Evolutionary conservation across 306 rosid genomes (phyloP), one percentile per base, ranked within the genome.

Genomic region (Mimosa bimucronata): DNA sequence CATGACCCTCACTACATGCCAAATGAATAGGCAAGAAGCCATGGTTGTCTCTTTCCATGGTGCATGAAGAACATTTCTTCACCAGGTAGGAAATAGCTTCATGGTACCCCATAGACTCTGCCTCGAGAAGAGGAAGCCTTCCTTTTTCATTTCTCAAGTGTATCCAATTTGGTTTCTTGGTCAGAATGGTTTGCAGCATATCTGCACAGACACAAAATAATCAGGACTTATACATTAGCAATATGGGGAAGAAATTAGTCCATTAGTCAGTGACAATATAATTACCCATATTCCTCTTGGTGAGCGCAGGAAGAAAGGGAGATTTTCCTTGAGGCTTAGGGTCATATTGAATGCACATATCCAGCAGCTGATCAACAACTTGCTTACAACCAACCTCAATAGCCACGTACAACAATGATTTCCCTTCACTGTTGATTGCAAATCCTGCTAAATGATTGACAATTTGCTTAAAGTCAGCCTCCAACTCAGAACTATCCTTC

Each of bases 21-120:
- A 82, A 45, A 48, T 82, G 85, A 62, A 77, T 23, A 19, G 57
- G 87, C 1, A 74, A 85, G 28, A 21, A 64, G 3, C 81, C 87
- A 4, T 46, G 0, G 1, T 16, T 6, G 72, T 88, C 81, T 0
- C n/a, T 62, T 37, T 13, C 16, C 69, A 69, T 71, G n/a, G 23
- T 44, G 19, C 71, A 75, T 0, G 53, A 41, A 2, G 16, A 6
- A 31, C 79, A 78, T 21, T 7, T 50, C 0, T 1, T 40, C 28
- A 79, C 23, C 9, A 88, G 29, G 9, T 19, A 1, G 0, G 18
- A 11, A 45, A 88, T 80, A 45, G 88, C 86, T 40, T 83, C 71
- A 0, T 5, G 19, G 61, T 18, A 88, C 52, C 89, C 85, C 16
- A 11, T 48, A 0, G 28, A 61, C 50, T 75, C 83, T 6, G 86